Base-by-base conservation (phyloP, 2,329 filamentous ascomycete genomes). In the Xylaria multiplex region DNA sequence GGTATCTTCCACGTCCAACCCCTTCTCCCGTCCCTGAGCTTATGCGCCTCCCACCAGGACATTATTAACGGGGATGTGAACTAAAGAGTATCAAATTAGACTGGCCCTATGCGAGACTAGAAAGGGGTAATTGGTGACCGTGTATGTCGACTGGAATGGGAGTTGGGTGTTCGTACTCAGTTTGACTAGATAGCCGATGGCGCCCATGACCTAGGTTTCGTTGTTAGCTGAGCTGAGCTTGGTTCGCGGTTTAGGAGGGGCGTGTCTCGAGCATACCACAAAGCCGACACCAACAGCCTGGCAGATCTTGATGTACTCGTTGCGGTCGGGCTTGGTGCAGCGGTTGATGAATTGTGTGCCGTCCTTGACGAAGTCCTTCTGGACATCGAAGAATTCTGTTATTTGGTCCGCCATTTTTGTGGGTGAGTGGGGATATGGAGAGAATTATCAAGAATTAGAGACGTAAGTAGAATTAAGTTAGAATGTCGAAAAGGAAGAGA, bases 41-140 rank as follows among this genome's bases (percentile, higher is more conserved):
- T 86, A 90, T 77, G 88, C 88, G 78, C 86, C 88, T 67, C 87
- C 88, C 70, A 91, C 88, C 64, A 91, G 84, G 66, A 90, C 87
- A 78, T 90, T 88, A 84, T 91, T 91, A 70, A 91, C 85, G 69
- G 89, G 89, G 55, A 91, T 90, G 78, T 91, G 88, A 70, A 91
- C 86, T 89, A 37, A 30, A 58, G 5, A 43, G 7, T n/a, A 59
- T 13, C 22, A 22, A 13, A 42, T 63, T 35, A 64, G 64, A 19
- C 3, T 7, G 22, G 48, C 37, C n/a, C 8, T 22, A 53, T 7
- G 11, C 71, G 5, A 11, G 42, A 22, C 3, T 13, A 30, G 30
- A 6, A 30, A 9, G 6, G 14, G 6, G 8, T 24, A n/a, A 8
- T n/a, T 14, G 16, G 50, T 16, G 16, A 14, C 16, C 16, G 42